phyloP scores from a whole-genome alignment of 2,329 filamentous ascomycete genomes.

The Neonectria neomacrospora region DNA sequence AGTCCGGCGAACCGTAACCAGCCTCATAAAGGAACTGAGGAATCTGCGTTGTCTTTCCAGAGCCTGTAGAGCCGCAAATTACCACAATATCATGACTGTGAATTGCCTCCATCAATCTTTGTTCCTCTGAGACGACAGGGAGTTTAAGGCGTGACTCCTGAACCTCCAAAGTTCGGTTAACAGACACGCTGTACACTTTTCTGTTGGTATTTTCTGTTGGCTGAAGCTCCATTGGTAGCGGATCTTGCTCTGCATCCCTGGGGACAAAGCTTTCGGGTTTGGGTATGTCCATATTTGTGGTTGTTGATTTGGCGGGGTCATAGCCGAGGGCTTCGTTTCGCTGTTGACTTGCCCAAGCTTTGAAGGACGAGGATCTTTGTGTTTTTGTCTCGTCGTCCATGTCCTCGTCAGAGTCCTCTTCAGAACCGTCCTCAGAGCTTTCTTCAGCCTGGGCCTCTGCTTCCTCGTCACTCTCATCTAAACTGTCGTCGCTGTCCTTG shows the following conservation, averaged over 20 bases:
- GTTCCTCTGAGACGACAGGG: conserved; percentile 93
- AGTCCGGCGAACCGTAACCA: conserved; percentile 83
- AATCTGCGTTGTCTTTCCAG: conserved; percentile 96
- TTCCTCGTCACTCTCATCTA: conserved; percentile 48
- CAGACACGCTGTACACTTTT: conserved; percentile 80
- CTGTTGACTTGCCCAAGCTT: conserved; percentile 89
- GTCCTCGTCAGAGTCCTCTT: conserved; percentile 44
- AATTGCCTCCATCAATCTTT: conserved; percentile 97
- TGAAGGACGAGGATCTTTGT: conserved; percentile 76
- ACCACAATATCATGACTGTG: conserved; percentile 91
- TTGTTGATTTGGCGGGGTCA: conserved; percentile 57
- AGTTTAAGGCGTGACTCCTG: conserved; percentile 82
- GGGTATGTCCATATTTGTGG: conserved; percentile 62
- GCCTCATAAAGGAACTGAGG: conserved; percentile 96
- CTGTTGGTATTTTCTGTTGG: conserved; percentile 69
- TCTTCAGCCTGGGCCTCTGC: conserved; percentile 28
- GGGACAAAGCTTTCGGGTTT: conserved; percentile 72
- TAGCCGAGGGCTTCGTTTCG: conserved; percentile 85
- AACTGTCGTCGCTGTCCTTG: conserved; percentile 38
- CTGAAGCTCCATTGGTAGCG: conserved; percentile 73
- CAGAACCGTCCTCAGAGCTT: conserved; percentile 48
- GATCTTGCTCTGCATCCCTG: conserved; percentile 75
- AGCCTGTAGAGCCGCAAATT: conserved; percentile 94
- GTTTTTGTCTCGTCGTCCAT: conserved; percentile 46
- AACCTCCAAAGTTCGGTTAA: conserved; percentile 77